phyloP scores from a whole-genome alignment of 2,329 filamentous ascomycete genomes.

The Byssothecium circinans region DNA sequence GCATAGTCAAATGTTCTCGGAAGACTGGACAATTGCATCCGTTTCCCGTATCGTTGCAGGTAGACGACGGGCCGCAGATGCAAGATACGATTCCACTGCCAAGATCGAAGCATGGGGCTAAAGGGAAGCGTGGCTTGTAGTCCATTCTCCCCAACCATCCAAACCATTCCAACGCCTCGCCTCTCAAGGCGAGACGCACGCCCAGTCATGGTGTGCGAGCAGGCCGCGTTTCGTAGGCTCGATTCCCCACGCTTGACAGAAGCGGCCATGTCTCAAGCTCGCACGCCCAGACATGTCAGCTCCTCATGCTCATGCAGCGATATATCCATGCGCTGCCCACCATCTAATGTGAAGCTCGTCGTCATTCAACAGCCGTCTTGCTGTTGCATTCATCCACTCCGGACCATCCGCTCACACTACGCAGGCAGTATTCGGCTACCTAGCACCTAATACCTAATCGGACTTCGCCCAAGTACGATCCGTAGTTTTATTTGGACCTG shows the following conservation, averaged over 20 bases:
- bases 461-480: not conserved
- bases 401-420: not conserved
- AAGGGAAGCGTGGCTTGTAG: not conserved
- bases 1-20: too few species aligned
- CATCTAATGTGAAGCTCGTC: not conserved
- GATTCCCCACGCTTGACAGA: constrained; percentile 12
- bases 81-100: not conserved
- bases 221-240: too few species aligned
- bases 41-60: not conserved
- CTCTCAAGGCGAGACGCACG: constrained; percentile 9
- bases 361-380: not conserved
- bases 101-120: not conserved
- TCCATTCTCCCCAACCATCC: not conserved
- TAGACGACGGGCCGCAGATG: not conserved
- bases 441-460: not conserved
- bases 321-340: constrained; percentile 14
- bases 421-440: too few species aligned
- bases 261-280: constrained; percentile 13
- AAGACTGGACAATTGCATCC: too few species aligned
- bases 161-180: not conserved
- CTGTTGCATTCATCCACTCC: constrained; percentile 1
- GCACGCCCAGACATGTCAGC: constrained; percentile 10
- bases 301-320: constrained; percentile 5
- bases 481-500: not conserved
- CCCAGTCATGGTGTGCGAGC: too few species aligned